phyloP scores from a whole-genome alignment of 2,329 filamentous ascomycete genomes.

The Huntiella moniliformis region DNA sequence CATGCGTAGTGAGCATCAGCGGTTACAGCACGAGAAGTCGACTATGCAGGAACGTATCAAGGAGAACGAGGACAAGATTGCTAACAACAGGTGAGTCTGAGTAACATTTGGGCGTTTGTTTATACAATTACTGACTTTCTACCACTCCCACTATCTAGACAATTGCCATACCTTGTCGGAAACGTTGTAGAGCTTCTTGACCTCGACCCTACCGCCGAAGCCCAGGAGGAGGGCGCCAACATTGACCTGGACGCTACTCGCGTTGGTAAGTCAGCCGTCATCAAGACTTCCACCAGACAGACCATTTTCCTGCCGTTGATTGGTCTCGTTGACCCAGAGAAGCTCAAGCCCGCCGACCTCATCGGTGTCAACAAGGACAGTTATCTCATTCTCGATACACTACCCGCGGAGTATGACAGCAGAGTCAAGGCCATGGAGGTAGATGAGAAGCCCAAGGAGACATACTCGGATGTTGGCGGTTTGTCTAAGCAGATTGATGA shows the following conservation, averaged over 20 bases:
- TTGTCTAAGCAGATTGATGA: conserved; percentile 98
- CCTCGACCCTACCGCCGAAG: conserved; percentile 87
- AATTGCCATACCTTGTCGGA: conserved; percentile 93
- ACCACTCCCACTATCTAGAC: conserved; percentile 32
- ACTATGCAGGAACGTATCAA: conserved; percentile 98
- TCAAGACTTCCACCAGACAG: conserved; percentile 96
- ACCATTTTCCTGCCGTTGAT: conserved; percentile 97
- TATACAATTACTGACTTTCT: not conserved
- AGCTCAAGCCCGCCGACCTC: conserved; percentile 84
- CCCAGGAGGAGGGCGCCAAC: conserved; percentile 92
- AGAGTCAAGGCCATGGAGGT: conserved; percentile 99
- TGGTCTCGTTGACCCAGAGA: conserved; percentile 86
- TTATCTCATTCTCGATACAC: conserved; percentile 87
- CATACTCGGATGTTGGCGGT: conserved; percentile 95
- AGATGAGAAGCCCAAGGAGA: conserved; percentile 97
- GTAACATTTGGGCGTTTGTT: not conserved
- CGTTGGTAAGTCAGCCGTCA: conserved; percentile 94
- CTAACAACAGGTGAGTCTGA: conserved; percentile 69
- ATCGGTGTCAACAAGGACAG: conserved; percentile 99
- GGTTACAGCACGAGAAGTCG: conserved; percentile 84
- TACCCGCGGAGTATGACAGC: conserved; percentile 96
- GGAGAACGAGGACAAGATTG: conserved; percentile 97
- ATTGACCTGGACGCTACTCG: conserved; percentile 94
- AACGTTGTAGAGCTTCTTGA: conserved; percentile 97
- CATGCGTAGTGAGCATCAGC: conserved; percentile 94